Evolutionary conservation across 805 yeast species (phyloP), one percentile per base, ranked within the genome.

Genomic region (Yarrowia sp.): DNA sequence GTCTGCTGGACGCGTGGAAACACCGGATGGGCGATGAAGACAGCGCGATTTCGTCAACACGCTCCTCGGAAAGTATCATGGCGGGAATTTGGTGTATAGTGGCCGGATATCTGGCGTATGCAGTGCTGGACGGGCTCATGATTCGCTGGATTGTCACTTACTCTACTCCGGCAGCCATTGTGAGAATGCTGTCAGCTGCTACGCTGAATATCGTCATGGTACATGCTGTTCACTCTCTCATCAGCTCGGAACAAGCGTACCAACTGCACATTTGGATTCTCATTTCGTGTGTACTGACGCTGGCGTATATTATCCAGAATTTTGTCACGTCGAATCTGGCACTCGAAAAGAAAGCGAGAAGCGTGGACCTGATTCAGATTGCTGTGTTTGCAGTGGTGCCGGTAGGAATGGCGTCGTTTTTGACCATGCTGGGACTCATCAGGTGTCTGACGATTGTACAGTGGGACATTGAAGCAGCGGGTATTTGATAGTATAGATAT

Each of bases 301-400:
- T 85, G 15, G 84, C 89, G 7, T 93, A 87, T 77, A 92, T 89
- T 48, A 80, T 87, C 68, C 98, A 93, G 75, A 91, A 88, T 73
- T 93, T 92, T 73, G 87, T 92, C 68, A 92, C 97, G 11, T 87
- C 92, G 65, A 82, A 82, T 67, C 71, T 78, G 65, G 76, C 78
- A 6, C 67, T 73, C 44, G 76, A 78, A 69, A 77, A 74, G 69
- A 76, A 75, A 65, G 81, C 84, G 44, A 81, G 97, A 64, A 87
- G 92, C 39, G 89, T 92, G 66, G 96, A 93, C 74, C 80, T 92
- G 65, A 90, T 91, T 74, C 90, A 89, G 69, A 89, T 95, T 58
- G 91, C 89, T 0, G 98, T 93, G 1, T 93, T 90, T 77, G 98
- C 98, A 1, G 99, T 93, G 44, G 97, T 93, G n/a, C 99, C 99